Conservation (phyloP, 805 yeast genomes). For the Hanseniaspora mollemarum region DNA sequence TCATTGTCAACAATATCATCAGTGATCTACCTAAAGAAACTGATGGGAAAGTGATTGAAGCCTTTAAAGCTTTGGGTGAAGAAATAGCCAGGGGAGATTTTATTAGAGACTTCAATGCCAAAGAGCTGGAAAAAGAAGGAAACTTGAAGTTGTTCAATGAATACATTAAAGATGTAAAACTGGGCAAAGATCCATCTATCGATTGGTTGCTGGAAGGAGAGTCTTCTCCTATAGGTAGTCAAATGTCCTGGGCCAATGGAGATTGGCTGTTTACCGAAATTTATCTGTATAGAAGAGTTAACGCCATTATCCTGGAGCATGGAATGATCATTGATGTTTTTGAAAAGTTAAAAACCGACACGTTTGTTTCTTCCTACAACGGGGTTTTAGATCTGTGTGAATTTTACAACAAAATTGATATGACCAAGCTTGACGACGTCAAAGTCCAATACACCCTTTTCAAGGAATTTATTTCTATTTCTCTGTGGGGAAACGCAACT, state of each 20-base stretch:
- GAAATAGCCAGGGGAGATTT: conserved; percentile 36
- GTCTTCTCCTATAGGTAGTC: conserved; percentile 16
- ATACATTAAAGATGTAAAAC: conserved; percentile 27
- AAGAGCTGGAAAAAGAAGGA: conserved; percentile 27
- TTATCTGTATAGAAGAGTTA: conserved; percentile 58
- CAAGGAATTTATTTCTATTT: conserved; percentile 73
- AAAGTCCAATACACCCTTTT: conserved; percentile 39
- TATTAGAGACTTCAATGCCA: conserved; percentile 37
- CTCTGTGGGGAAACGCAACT: conserved; percentile 97
- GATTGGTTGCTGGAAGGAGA: conserved; percentile 4
- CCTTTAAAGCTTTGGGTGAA: conserved; percentile 24
- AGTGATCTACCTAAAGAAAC: conserved; percentile 42
- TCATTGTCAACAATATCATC: conserved; percentile 56
- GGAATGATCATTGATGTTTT: conserved; percentile 52
- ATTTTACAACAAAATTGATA: conserved; percentile 23
- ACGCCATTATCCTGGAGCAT: conserved; percentile 26
- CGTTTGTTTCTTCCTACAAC: conserved; percentile 59
- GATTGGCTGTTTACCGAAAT: conserved; percentile 91
- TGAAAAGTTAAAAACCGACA: conserved; percentile 51
- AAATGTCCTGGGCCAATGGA: conserved; percentile 62
- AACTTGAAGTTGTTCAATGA: conserved; percentile 51
- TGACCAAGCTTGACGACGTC: conserved; percentile 32
- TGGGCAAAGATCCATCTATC: conserved; percentile 7
- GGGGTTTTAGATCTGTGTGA: conserved; percentile 74
- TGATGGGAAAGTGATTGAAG: conserved; percentile 22